A percentile compares a stretch with the other conserved stretches of the same genome.
Conservation (phyloP, 495 filamentous ascomycete species). For the Hypoxylon perforatum region DNA sequence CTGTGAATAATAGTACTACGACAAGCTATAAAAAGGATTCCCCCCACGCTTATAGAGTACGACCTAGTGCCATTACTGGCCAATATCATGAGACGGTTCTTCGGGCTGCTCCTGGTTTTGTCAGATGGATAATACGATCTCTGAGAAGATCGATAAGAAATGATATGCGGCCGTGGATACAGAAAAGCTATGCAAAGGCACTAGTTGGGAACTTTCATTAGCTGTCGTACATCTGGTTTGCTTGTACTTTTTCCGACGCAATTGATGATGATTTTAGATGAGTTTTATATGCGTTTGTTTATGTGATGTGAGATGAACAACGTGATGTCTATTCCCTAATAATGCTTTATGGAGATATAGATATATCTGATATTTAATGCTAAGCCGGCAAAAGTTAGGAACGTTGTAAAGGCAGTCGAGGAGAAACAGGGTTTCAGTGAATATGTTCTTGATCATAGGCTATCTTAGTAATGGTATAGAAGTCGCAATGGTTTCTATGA, state of each 20-base stretch:
- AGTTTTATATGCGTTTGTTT: conserved; percentile 2
- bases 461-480: no score
- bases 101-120: conserved; percentile 29
- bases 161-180: conserved; percentile 45
- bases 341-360: no score
- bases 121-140: conserved; percentile 41
- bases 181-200: conserved; percentile 47
- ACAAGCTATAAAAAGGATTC: conserved; percentile 84
- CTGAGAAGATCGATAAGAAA: conserved; percentile 42
- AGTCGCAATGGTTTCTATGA: no score
- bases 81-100: conserved; percentile 47
- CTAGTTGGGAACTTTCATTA: conserved; percentile 43
- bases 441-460: no score
- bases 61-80: conserved; percentile 50
- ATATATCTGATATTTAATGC: no score
- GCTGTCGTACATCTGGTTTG: conserved; percentile 43
- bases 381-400: no score
- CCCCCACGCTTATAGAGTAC: conserved; percentile 51
- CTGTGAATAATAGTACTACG: conserved; percentile 81
- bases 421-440: no score
- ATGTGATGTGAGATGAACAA: conserved; percentile 4
- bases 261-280: conserved; percentile 44
- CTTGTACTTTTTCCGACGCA: conserved; percentile 43
- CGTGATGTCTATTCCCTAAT: no score
- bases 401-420: no score